Evolutionary conservation across 2,329 filamentous ascomycete genomes (phyloP).

Genomic region (Colletotrichum brevisporum): DNA sequence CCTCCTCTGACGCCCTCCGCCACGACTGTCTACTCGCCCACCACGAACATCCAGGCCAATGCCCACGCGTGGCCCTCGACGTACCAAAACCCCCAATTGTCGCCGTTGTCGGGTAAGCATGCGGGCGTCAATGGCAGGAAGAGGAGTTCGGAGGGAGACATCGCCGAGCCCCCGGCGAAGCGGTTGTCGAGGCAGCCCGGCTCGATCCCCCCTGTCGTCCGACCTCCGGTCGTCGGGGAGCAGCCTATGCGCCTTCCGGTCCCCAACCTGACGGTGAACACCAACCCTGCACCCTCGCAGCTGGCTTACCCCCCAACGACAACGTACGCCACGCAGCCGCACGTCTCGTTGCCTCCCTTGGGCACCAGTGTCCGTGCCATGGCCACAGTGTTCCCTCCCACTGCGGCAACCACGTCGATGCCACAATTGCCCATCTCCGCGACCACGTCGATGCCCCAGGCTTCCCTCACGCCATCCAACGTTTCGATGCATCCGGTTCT

Average conservation of each 20-base stretch:
- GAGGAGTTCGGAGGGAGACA: conserved; percentile 65
- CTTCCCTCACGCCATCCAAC: conserved; percentile 39
- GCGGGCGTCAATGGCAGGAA: conserved; percentile 61
- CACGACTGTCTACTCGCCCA: conserved; percentile 58
- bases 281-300: conserved; percentile 50
- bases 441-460: conserved; percentile 30
- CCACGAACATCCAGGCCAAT: conserved; percentile 46
- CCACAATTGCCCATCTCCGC: conserved; percentile 41
- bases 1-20: conserved; percentile 52
- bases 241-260: conserved; percentile 71
- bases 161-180: conserved; percentile 69
- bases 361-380: conserved; percentile 77
- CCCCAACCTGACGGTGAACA: conserved; percentile 79
- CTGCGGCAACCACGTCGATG: conserved; percentile 45
- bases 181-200: conserved; percentile 54
- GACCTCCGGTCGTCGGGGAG: conserved; percentile 42
- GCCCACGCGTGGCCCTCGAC: conserved; percentile 56
- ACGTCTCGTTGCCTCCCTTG: conserved; percentile 74
- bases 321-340: conserved; percentile 59
- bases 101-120: conserved; percentile 63
- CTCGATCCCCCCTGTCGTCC: conserved; percentile 32
- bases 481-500: conserved; percentile 48
- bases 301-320: conserved; percentile 53
- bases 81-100: conserved; percentile 58
- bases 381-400: conserved; percentile 78